Conservation (phyloP, 345 rosid species). For the Ricinus communis region DNA sequence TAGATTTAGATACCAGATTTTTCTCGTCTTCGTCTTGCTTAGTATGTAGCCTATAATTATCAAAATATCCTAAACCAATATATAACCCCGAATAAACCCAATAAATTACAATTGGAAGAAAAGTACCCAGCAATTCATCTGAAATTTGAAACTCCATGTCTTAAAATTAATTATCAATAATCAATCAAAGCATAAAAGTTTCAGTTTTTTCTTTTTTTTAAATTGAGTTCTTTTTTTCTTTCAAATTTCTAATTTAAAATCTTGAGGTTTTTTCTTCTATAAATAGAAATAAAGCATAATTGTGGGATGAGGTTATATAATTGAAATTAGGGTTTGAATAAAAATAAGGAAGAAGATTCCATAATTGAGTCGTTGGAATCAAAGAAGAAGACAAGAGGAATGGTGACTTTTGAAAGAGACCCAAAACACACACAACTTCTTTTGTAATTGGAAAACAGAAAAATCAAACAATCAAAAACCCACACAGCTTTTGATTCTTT, state of each 20-base stretch:
- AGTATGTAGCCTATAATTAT: conserved; percentile 74
- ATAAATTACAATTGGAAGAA: conserved; percentile 70
- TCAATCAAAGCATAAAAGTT: conserved; percentile 4
- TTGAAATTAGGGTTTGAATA: conserved; percentile 10
- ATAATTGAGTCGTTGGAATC: conserved; percentile 9
- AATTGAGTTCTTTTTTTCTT: too few species aligned
- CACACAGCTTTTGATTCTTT: too few species aligned
- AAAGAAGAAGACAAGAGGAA: not conserved
- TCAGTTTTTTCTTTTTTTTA: not conserved
- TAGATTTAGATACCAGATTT: conserved; percentile 66
- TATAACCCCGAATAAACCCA: conserved; percentile 87
- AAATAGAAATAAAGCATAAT: too few species aligned
- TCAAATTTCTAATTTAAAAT: not conserved
- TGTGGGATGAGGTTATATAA: conserved; percentile 4
- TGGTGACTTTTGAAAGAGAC: not conserved
- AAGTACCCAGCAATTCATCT: conserved; percentile 74
- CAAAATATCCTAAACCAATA: conserved; percentile 44
- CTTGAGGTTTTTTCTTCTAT: not conserved
- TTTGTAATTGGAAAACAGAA: not conserved
- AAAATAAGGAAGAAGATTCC: not conserved
- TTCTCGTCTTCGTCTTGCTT: conserved; percentile 75
- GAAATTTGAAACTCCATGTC: conserved; percentile 62
- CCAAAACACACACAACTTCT: too few species aligned
- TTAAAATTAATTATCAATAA: not conserved
- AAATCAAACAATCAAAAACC: not conserved